Base-by-base conservation (phyloP, 176 grass and related monocot species). In the Avena eriantha region DNA sequence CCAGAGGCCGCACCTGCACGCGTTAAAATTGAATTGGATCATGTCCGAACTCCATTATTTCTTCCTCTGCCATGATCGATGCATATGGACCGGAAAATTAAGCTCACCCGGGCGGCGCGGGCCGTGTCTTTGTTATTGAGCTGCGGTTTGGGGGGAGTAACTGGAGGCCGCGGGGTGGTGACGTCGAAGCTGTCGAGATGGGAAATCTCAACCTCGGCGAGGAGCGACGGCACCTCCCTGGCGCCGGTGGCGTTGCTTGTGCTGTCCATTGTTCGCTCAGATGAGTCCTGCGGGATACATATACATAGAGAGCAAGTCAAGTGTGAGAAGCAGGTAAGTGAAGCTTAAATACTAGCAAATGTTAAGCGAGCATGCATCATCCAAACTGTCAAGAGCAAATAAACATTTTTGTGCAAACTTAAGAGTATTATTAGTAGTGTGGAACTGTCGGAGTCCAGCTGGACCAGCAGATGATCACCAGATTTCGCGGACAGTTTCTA, bases 161-260 rank as follows among this genome's bases (percentile, higher is more conserved):
- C 58, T 18, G 9, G 49, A 41, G 82, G 41, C 0, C 47, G 74
- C 2, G 81, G 86, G 10, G 50, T 50, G 19, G n/a, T 54, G 60
- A 69, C n/a, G 7, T 91, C 90, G 43, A 91, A 91, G 41, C 70
- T 82, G 22, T 63, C 7, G 35, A 91, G 58, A 61, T 87, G 79
- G 68, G 85, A 74, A 7, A 90, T 69, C 85, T 87, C 77, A 0
- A 91, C 82, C 17, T 81, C 19, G 61, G 77, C 60, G 22, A 91
- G 90, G 23, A 88, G 90, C 41, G 82, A 13, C 69, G 90, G 90
- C 60, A 91, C 69, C 5, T 71, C 51, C 39, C 39, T 41, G 64
- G 12, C 64, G 36, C 67, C 24, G 80, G 41, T 33, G 24, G 31
- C 18, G 80, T 22, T 47, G 80, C 24, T 12, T 29, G 57, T 2